phyloP scores from a whole-genome alignment of 768 basidiomycete genomes.

The Mycena vitilis region DNA sequence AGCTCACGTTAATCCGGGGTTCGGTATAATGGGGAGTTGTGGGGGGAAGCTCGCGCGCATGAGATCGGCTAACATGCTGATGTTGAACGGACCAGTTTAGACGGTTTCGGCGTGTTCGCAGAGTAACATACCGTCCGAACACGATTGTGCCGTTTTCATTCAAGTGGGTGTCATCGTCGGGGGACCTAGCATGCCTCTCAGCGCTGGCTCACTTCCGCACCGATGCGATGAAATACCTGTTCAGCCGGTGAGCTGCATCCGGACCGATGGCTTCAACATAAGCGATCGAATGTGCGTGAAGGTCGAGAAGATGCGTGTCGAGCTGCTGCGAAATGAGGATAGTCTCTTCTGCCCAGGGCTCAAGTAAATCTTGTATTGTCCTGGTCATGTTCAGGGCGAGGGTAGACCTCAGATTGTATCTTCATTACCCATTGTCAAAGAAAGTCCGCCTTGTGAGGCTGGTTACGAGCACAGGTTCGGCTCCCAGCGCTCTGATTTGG shows the following conservation, averaged over 20 bases:
- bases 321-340: constrained; percentile 50
- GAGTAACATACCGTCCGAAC: constrained; percentile 48
- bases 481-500: constrained; percentile 50
- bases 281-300: constrained; percentile 51
- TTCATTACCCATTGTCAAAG: constrained; percentile 50
- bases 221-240: constrained; percentile 35
- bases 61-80: constrained; percentile 55
- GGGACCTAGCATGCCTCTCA: constrained; percentile 34
- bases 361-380: constrained; percentile 50
- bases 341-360: constrained; percentile 53
- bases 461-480: constrained; percentile 55
- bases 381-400: no score
- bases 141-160: constrained; percentile 55
- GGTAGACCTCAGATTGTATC: constrained; percentile 29
- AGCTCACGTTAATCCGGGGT: constrained; percentile 44
- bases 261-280: constrained; percentile 55
- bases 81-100: constrained; percentile 2
- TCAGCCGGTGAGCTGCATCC: constrained; percentile 52
- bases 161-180: constrained; percentile 54
- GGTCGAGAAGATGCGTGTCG: constrained; percentile 51
- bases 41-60: constrained; percentile 48
- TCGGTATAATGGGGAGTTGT: constrained; percentile 51
- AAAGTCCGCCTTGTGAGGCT: constrained; percentile 54
- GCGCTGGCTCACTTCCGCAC: background rate
- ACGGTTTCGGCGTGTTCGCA: background rate